Base-by-base conservation (phyloP, 2,329 filamentous ascomycete genomes). In the Diaporthe sp. region DNA sequence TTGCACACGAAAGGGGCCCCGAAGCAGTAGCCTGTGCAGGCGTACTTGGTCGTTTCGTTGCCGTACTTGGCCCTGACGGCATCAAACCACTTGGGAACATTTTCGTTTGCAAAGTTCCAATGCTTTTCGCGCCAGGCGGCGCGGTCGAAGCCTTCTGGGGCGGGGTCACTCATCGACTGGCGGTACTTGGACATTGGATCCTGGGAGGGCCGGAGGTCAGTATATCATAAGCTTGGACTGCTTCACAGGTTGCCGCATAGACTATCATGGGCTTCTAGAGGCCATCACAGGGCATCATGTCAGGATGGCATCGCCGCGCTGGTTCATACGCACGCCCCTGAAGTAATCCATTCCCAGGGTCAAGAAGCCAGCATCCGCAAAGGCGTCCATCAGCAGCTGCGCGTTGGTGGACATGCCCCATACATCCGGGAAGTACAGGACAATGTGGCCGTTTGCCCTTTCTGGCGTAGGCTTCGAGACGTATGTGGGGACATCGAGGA, bases 51-150 rank as follows among this genome's bases (percentile, higher is more conserved):
- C 13, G 70, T 76, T 12, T 79, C 58, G 22, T 80, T 80, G 25
- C 83, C 84, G 74, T 84, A 87, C 58, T 80, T 76, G 37, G 77
- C 71, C 46, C 82, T 83, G 46, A 86, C 85, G 1, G 83, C 84
- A 8, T 81, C 80, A 1, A 83, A 82, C 88, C 88, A 89, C 73
- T 80, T 80, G 0, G 87, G 86, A 0, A 88, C 85, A n/a, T 82
- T 82, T 51, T 83, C 84, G 5, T 82, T 79, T 0, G 88, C 87
- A 77, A 86, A 88, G 4, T 79, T 78, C 19, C 79, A 82, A 75
- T 89, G 85, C 79, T 88, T 88, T 42, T 76, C 72, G 74, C 86
- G 86, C 88, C 87, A 89, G 8, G 86, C 87, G 44, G 84, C 84
- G 31, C 84, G 86, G 79, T 89, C 87, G 74, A 90, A 89, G 39